phyloP scores from a whole-genome alignment of 495 filamentous ascomycete genomes.

The Lasiosphaeriaceae sp. region DNA sequence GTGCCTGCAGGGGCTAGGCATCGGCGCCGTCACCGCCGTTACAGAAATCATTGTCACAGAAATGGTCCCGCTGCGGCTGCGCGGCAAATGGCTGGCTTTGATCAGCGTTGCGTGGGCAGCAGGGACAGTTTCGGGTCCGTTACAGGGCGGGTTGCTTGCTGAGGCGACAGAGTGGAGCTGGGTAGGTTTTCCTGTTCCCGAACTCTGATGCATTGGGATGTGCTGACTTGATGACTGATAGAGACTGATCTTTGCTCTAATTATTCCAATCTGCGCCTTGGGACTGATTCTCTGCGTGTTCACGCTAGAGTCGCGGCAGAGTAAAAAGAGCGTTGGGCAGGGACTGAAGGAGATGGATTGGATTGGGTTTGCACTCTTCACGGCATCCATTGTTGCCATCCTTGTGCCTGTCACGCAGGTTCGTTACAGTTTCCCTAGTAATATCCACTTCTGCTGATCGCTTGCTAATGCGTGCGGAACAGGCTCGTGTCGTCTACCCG shows the following conservation, averaged over 20 bases:
- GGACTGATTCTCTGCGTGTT: too few species aligned
- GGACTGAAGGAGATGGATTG: conserved; percentile 56
- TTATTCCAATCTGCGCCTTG: too few species aligned
- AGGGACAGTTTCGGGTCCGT: conserved; percentile 61
- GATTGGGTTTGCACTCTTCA: conserved; percentile 53
- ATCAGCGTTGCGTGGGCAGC: conserved; percentile 52
- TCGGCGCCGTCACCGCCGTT: conserved; percentile 58
- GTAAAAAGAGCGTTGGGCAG: conserved; percentile 4
- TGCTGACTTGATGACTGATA: too few species aligned
- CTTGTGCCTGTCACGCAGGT: conserved; percentile 54
- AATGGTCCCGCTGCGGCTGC: conserved; percentile 47
- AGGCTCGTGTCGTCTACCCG: conserved; percentile 48
- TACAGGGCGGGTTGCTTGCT: conserved; percentile 20
- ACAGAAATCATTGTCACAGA: conserved; percentile 63
- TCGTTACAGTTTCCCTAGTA: too few species aligned
- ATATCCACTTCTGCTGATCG: too few species aligned
- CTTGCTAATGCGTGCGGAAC: too few species aligned
- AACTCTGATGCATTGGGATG: neutral
- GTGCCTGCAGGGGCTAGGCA: conserved; percentile 63
- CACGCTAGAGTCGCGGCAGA: neutral
- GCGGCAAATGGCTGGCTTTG: conserved; percentile 26
- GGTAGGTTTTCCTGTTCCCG: too few species aligned
- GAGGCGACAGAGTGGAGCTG: too few species aligned
- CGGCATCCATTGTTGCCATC: conserved; percentile 37
- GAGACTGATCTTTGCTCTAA: too few species aligned